A percentile compares a stretch with the other conserved stretches of the same genome.
phyloP scores from a whole-genome alignment of 225 moss, liverwort and hornwort species.

The Marchantia polymorpha region DNA sequence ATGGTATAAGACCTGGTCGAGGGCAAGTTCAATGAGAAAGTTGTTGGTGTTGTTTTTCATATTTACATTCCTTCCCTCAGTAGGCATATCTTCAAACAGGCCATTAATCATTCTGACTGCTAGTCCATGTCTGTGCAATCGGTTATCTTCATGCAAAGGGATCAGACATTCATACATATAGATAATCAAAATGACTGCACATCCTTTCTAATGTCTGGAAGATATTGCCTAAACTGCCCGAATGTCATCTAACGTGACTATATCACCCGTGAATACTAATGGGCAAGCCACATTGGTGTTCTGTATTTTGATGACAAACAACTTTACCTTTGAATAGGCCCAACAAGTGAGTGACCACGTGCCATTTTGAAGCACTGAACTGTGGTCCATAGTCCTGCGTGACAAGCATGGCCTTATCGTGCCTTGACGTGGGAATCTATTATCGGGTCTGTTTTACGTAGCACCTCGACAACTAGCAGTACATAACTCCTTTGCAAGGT shows the following conservation, averaged over 20 bases:
- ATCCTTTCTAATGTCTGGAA: no score
- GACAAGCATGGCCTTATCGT: constrained; percentile 11
- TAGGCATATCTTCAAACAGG: background rate
- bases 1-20: constrained; percentile 18
- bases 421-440: no score
- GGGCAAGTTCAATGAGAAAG: background rate
- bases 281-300: background rate
- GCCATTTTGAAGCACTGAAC: background rate
- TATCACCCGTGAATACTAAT: background rate
- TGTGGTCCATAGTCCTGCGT: constrained; percentile 13
- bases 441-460: background rate
- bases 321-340: constrained; percentile 3
- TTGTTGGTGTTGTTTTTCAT: background rate
- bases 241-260: background rate
- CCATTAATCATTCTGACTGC: background rate
- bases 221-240: no score
- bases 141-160: background rate
- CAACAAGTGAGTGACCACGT: constrained; percentile 11
- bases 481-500: constrained; percentile 10
- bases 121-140: background rate
- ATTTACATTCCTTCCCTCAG: background rate
- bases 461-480: background rate
- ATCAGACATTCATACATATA: background rate
- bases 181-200: no score
- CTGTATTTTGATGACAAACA: background rate